A percentile compares a stretch with the other conserved stretches of the same genome.
phyloP scores from a whole-genome alignment of 805 yeast species.

The Schizosaccharomyces octosporus region DNA sequence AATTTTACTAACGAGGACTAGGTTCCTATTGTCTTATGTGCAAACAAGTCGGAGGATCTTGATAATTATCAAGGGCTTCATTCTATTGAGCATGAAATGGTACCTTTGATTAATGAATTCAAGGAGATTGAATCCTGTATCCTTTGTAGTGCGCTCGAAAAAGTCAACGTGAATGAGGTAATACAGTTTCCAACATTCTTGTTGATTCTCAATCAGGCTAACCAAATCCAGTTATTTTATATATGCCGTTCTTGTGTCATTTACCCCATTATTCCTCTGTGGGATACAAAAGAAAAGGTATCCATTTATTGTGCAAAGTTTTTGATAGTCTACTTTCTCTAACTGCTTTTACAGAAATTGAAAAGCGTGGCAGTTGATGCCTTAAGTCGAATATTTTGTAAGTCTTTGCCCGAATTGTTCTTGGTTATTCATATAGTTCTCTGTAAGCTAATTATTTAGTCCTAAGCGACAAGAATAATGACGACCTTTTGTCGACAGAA shows the following conservation, averaged over 20 bases:
- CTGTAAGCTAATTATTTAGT: conserved; percentile 11
- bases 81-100: conserved; percentile 47
- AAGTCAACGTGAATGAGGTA: conserved; percentile 55
- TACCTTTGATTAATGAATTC: conserved; percentile 67
- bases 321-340: background rate
- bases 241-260: conserved; percentile 81
- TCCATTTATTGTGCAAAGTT: too few relatives aligned
- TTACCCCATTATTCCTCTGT: conserved; percentile 78
- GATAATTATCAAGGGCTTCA: conserved; percentile 21
- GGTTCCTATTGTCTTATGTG: conserved; percentile 72
- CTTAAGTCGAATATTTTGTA: conserved; percentile 43
- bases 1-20: background rate
- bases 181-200: too few relatives aligned
- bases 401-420: background rate
- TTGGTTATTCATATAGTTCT: background rate
- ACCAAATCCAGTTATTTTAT: conserved; percentile 33
- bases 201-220: background rate
- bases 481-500: conserved; percentile 45
- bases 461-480: conserved; percentile 73
- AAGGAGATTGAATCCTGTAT: conserved; percentile 86
- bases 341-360: conserved; percentile 16
- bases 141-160: conserved; percentile 64
- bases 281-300: conserved; percentile 64
- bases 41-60: conserved; percentile 44
- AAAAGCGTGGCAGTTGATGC: conserved; percentile 61